Evolutionary conservation across 257 asterid species (phyloP), one percentile per base, ranked within the genome.

Genomic region (Solanum pennellii): DNA sequence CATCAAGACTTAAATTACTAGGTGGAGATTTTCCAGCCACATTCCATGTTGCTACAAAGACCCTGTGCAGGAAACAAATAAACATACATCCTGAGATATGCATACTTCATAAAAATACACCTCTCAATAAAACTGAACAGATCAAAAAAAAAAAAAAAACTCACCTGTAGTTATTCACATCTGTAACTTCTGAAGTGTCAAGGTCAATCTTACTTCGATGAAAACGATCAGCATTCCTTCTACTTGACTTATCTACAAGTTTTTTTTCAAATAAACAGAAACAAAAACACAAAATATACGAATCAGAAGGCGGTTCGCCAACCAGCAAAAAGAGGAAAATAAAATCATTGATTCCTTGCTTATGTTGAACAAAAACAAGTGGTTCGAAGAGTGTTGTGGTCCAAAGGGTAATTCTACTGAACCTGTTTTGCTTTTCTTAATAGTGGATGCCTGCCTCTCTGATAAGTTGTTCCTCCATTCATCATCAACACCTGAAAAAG

Each of bases 21-120:
- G 98, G 96, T 37, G 99, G 99, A 62, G 99, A 97, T 91, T 95
- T 97, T 35, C 99, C 99, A 59, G 95, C 99, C 83, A 97, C 99
- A 92, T 97, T 97, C 99, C 99, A 97, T 41, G 99, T 97, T 16
- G 99, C 98, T 87, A 93, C 97, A 92, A 97, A 97, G 71, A 97
- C 74, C 89, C 99, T 97, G 69, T 45, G 74, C 89, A 76, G 56
- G 27, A 52, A 31, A 85, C 75, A 83, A 15, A 62, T 62, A 71
- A 3, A 60, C 82, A 85, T 27, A 20, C 41, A 47, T 77, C 20
- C 62, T 4, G 18, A 16, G 42, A 18, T 80, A 49, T 10, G 69
- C 45, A 80, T 29, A 80, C 44, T 80, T 80, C 15, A 68, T 49
- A 49, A 29, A 74, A 85, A 52, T 12, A 71, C 83, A 68, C 23